Conservation (phyloP, 768 basidiomycete species). For the Hortiboletus flavorubellus region DNA sequence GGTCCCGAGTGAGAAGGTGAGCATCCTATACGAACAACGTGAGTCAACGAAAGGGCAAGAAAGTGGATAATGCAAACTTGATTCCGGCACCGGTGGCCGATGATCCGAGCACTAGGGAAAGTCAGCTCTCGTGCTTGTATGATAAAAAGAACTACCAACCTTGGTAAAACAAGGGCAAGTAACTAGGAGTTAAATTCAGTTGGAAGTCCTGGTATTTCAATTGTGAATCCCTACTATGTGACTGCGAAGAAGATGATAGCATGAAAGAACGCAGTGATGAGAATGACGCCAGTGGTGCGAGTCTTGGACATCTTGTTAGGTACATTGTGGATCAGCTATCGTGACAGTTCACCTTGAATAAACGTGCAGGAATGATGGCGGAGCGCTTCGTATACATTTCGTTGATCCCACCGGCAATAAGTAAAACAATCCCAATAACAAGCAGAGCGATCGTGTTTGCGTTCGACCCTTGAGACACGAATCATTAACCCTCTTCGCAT, state of each 20-base stretch:
- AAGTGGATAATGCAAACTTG: conserved; percentile 37
- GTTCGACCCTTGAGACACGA: conserved; percentile 45
- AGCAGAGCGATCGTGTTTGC: conserved; percentile 60
- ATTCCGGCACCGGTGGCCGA: conserved; percentile 71
- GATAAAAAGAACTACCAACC: conserved; percentile 6
- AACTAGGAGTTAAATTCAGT: conserved; percentile 27
- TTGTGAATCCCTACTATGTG: conserved; percentile 21
- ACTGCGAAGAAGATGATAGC: conserved; percentile 57
- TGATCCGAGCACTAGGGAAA: conserved; percentile 53
- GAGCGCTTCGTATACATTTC: conserved; percentile 61
- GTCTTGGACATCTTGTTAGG: conserved; percentile 39
- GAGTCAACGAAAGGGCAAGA: background rate
- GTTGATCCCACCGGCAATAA: conserved; percentile 52
- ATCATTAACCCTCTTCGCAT: background rate
- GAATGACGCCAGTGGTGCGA: conserved; percentile 64
- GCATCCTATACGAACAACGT: conserved; percentile 48
- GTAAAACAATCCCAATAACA: conserved; percentile 49
- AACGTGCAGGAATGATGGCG: conserved; percentile 69
- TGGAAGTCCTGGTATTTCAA: background rate
- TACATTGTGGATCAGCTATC: background rate
- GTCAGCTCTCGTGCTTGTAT: conserved; percentile 4
- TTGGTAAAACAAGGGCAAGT: conserved; percentile 78
- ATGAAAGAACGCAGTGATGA: conserved; percentile 60
- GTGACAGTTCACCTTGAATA: conserved; percentile 54
- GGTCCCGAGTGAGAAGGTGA: conserved; percentile 65